Conservation (phyloP, 805 yeast species). For the Yamadazyma tumulicola region DNA sequence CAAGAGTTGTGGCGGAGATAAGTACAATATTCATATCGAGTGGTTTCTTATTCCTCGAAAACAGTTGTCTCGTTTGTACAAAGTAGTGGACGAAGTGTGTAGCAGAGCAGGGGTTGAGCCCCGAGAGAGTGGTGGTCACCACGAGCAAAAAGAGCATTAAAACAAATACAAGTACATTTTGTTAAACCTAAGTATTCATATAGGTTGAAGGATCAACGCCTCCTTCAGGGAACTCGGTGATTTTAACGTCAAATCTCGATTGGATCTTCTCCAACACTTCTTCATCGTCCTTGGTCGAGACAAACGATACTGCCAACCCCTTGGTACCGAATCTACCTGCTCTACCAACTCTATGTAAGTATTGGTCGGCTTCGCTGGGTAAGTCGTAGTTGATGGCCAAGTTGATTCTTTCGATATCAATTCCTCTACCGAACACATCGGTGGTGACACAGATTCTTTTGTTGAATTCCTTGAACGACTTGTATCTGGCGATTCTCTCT, state of each 20-base stretch:
- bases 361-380: constrained; percentile 96
- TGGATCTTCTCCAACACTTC: constrained; percentile 89
- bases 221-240: constrained; percentile 93
- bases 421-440: constrained; percentile 99
- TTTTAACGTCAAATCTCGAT: constrained; percentile 94
- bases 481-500: constrained; percentile 96
- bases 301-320: constrained; percentile 93
- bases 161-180: too few relatives aligned
- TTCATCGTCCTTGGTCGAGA: constrained; percentile 81
- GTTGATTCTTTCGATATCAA: constrained; percentile 97
- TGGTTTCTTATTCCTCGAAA: constrained; percentile 54
- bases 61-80: constrained; percentile 30
- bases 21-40: constrained; percentile 44
- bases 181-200: constrained; percentile 87
- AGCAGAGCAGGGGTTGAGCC: background rate
- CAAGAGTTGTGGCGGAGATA: constrained; percentile 34
- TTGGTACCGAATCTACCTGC: constrained; percentile 99
- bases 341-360: constrained; percentile 98
- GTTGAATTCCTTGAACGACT: constrained; percentile 94
- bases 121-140: background rate
- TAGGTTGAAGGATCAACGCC: constrained; percentile 97
- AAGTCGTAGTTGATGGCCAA: constrained; percentile 96
- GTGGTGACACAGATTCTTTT: constrained; percentile 98
- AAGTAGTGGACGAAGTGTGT: constrained; percentile 24
- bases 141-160: background rate